Evolutionary conservation across 345 rosid genomes (phyloP).

Genomic region (Euphorbia lathyris): DNA sequence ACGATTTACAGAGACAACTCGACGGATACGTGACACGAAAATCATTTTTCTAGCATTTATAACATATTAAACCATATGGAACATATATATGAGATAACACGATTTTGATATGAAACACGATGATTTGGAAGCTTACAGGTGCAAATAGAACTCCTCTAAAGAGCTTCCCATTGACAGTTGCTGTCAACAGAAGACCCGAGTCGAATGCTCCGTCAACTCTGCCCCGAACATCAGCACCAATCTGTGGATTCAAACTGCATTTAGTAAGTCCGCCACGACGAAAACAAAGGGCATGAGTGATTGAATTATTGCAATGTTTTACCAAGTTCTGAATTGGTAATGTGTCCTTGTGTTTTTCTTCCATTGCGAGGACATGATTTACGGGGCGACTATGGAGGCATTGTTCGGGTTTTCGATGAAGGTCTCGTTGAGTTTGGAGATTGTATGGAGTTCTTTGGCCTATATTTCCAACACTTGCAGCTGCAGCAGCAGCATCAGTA

Average conservation of each 20-base stretch:
- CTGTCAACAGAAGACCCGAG: conserved; percentile 64
- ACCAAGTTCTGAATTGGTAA: conserved; percentile 44
- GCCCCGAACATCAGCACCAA: conserved; percentile 65
- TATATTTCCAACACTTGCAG: conserved; percentile 20
- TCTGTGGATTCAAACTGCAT: conserved; percentile 23
- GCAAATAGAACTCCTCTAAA: conserved; percentile 69
- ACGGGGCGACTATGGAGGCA: conserved; percentile 28
- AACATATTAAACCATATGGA: no score
- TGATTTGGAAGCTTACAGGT: conserved; percentile 52
- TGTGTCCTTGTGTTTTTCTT: conserved; percentile 26
- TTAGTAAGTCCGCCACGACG: neutral
- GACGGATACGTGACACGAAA: no score
- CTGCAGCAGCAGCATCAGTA: conserved; percentile 17
- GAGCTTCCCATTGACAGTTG: conserved; percentile 56
- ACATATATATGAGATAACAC: no score
- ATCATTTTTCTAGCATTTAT: no score
- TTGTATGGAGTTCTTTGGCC: conserved; percentile 22
- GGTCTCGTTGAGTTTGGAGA: conserved; percentile 25
- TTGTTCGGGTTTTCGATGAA: conserved; percentile 25
- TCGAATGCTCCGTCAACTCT: conserved; percentile 73
- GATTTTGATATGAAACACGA: no score
- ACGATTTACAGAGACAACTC: no score
- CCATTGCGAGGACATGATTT: conserved; percentile 19
- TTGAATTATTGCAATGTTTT: neutral
- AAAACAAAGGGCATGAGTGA: neutral